Conservation (phyloP, 75 land plant genomes). For the Cunninghamia lanceolata region DNA sequence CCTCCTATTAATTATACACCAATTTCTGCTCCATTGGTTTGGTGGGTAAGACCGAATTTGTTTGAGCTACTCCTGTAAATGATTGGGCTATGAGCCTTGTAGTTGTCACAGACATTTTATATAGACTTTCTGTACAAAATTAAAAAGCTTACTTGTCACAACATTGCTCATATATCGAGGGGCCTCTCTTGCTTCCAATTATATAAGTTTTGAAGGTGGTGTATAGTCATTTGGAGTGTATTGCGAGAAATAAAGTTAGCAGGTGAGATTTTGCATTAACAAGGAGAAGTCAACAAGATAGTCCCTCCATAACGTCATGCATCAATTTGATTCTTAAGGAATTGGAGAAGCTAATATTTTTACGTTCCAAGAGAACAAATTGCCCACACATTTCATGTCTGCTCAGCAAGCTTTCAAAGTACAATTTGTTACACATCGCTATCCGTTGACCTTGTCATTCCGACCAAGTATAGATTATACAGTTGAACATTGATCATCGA, state of each 20-base stretch:
- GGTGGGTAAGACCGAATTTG: too few relatives aligned
- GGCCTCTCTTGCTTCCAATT: background rate
- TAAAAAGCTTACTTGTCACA: background rate
- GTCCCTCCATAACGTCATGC: background rate
- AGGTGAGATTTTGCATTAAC: background rate
- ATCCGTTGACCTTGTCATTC: background rate
- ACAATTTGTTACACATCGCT: slow-evolving; percentile 1
- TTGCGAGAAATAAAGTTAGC: background rate
- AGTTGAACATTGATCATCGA: too few relatives aligned
- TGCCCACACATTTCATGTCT: background rate
- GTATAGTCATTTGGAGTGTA: background rate
- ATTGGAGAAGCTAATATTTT: background rate
- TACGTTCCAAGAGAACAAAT: background rate
- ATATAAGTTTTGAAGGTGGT: background rate
- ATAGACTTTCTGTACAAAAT: background rate
- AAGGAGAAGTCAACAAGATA: slow-evolving; percentile 7
- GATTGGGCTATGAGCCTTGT: background rate
- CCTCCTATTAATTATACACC: too few relatives aligned
- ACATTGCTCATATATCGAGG: background rate
- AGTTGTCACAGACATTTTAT: background rate
- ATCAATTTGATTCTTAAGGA: background rate
- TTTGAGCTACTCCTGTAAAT: background rate
- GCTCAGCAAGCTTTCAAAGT: background rate
- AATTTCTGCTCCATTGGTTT: too few relatives aligned
- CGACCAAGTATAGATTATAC: background rate